A percentile compares a stretch with the other conserved stretches of the same genome.
phyloP scores from a whole-genome alignment of 192 early-diverging fungal genomes.

The Rhizoclosmatium sp. region DNA sequence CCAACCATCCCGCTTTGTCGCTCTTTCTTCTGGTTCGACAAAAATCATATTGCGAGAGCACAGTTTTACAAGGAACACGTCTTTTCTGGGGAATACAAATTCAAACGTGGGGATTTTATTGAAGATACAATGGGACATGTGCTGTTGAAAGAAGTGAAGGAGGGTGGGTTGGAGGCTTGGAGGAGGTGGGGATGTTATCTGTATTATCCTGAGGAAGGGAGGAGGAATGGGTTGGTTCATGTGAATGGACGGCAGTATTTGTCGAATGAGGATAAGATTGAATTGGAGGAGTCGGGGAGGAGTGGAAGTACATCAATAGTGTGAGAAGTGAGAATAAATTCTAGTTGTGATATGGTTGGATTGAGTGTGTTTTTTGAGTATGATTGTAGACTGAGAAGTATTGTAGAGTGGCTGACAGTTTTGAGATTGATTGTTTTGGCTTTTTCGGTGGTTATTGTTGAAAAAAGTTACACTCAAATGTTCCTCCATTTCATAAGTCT shows the following conservation, averaged over 20 bases:
- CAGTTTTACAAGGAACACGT: conserved; percentile 37
- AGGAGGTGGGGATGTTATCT: conserved; percentile 32
- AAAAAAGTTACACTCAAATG: no score
- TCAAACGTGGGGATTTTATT: conserved; percentile 54
- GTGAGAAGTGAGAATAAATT: no score
- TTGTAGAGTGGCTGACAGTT: no score
- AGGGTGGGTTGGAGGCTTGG: conserved; percentile 19
- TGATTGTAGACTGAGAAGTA: no score
- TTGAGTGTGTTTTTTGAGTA: no score
- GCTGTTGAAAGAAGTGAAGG: conserved; percentile 33
- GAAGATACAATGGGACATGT: conserved; percentile 50
- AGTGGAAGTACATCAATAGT: background rate
- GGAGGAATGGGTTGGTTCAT: background rate
- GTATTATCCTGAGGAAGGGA: conserved; percentile 37
- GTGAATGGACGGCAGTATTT: background rate
- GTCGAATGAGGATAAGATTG: background rate
- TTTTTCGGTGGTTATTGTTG: no score
- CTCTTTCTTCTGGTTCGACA: conserved; percentile 53
- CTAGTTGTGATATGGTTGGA: no score
- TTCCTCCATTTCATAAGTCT: no score
- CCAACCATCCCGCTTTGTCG: conserved; percentile 32
- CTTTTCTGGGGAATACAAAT: conserved; percentile 29
- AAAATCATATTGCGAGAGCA: conserved; percentile 41
- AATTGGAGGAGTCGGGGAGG: background rate
- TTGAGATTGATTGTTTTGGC: no score